phyloP scores from a whole-genome alignment of 768 basidiomycete species.

The Leccinum uliginosum region DNA sequence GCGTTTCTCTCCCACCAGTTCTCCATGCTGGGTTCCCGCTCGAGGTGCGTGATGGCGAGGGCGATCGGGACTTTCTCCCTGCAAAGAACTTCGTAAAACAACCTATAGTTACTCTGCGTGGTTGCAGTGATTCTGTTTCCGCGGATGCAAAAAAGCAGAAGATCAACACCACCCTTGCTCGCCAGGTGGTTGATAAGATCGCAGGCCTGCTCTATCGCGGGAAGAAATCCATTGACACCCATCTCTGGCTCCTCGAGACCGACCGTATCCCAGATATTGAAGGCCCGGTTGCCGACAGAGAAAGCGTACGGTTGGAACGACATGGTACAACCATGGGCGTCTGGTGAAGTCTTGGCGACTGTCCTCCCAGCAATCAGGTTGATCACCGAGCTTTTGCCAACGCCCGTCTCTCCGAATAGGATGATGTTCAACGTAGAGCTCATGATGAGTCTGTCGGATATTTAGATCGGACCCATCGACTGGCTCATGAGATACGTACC shows the following conservation, averaged over 20 bases:
- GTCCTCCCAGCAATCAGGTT: constrained; percentile 27
- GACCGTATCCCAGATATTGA: constrained; percentile 32
- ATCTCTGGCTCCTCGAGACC: constrained; percentile 32
- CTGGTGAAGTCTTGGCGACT: constrained; percentile 24
- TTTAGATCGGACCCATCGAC: constrained; percentile 18
- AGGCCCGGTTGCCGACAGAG: constrained; percentile 10
- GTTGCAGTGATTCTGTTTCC: constrained; percentile 37
- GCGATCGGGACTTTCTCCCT: constrained; percentile 28
- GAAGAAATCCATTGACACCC: constrained; percentile 23
- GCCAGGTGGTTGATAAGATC: constrained; percentile 32
- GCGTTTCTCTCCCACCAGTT: constrained; percentile 32
- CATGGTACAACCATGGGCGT: constrained; percentile 37
- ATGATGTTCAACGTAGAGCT: constrained; percentile 33
- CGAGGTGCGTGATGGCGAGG: constrained; percentile 38
- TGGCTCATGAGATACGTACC: constrained; percentile 7
- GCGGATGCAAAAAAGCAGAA: constrained; percentile 40
- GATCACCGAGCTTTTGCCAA: constrained; percentile 34
- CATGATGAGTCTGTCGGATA: constrained; percentile 14
- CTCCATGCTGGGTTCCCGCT: constrained; percentile 33
- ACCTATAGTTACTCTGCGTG: constrained; percentile 36
- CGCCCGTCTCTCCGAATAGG: constrained; percentile 42
- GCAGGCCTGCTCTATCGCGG: constrained; percentile 29
- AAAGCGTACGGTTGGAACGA: constrained; percentile 26
- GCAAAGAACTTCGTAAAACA: constrained; percentile 43
- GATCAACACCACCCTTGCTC: constrained; percentile 32